A percentile compares a stretch with the other conserved stretches of the same genome.
These are phyloP conservation scores for Spencermartinsiella ligniputridi DNA, from an alignment of 1,139 yeast species.

Conservation along the genomic window DNA sequence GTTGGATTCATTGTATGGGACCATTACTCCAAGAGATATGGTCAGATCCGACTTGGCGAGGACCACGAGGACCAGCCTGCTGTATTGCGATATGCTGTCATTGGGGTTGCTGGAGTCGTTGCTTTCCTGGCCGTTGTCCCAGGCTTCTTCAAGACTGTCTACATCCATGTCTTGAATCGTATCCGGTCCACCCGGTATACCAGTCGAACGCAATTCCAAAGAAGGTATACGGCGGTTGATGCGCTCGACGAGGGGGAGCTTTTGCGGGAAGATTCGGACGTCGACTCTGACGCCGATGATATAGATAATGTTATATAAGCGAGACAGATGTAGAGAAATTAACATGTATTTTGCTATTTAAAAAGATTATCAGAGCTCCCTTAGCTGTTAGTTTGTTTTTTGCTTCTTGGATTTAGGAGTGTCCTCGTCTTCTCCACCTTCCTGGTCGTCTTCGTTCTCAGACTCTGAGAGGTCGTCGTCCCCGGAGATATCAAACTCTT, in stretches of 20 bases:
- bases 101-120: slow-evolving; percentile 32
- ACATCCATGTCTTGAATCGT: slow-evolving; percentile 7
- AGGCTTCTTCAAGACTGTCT: slow-evolving; percentile 13
- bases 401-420: slow-evolving; percentile 17
- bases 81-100: slow-evolving; percentile 22
- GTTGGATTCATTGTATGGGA: slow-evolving; percentile 75
- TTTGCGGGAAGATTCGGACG: slow-evolving; percentile 23
- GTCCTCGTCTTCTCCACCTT: slow-evolving; percentile 20
- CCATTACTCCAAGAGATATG: slow-evolving; percentile 72
- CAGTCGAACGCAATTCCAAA: slow-evolving; percentile 24
- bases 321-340: no score
- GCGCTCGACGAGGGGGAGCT: slow-evolving; percentile 26
- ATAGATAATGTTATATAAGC: slow-evolving; percentile 17
- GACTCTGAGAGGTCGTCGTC: slow-evolving; percentile 28
- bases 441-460: slow-evolving; percentile 20
- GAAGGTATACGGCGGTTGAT: slow-evolving; percentile 26
- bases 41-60: slow-evolving; percentile 82
- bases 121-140: slow-evolving; percentile 33
- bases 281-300: slow-evolving; percentile 25
- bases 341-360: no score
- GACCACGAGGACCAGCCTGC: slow-evolving; percentile 43
- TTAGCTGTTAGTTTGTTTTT: no score
- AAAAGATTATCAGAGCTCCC: no score
- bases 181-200: slow-evolving; percentile 16
- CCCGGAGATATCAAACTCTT: slow-evolving; percentile 26